phyloP scores from a whole-genome alignment of 257 asterid genomes.

The Solanum dulcamara region DNA sequence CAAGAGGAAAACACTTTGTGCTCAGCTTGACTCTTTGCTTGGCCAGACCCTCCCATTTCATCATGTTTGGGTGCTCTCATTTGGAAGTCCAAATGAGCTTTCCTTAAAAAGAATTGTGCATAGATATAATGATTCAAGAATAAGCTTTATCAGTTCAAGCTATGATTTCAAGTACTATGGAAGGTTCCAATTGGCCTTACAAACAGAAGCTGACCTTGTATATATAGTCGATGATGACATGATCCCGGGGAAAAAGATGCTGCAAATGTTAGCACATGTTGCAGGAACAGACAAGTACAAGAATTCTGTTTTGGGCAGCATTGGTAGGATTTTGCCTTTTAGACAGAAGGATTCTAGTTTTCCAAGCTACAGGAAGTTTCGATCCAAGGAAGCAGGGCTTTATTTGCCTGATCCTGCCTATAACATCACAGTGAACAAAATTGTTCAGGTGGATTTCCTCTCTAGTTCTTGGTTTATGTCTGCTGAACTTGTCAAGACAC shows the following conservation, averaged over 20 bases:
- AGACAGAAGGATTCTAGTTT: constrained; percentile 68
- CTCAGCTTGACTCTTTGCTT: constrained; percentile 67
- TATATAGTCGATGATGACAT: constrained; percentile 86
- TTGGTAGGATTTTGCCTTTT: constrained; percentile 87
- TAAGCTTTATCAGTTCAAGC: constrained; percentile 68
- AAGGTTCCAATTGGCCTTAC: constrained; percentile 87
- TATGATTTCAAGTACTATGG: constrained; percentile 94
- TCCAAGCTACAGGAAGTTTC: constrained; percentile 85
- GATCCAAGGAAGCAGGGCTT: constrained; percentile 87
- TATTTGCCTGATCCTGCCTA: constrained; percentile 97
- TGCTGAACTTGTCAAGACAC: constrained; percentile 72
- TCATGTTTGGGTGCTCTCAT: constrained; percentile 87
- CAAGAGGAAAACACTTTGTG: constrained; percentile 78
- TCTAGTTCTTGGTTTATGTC: constrained; percentile 96
- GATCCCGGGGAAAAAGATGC: constrained; percentile 87
- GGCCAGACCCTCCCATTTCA: constrained; percentile 82
- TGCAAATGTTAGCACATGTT: constrained; percentile 66
- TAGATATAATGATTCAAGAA: constrained; percentile 57
- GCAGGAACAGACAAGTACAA: constrained; percentile 86
- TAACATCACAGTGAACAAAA: constrained; percentile 50
- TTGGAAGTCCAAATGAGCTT: constrained; percentile 75
- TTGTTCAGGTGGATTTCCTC: constrained; percentile 85
- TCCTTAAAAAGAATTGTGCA: constrained; percentile 46
- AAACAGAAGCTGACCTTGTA: constrained; percentile 74
- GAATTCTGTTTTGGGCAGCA: constrained; percentile 81